phyloP scores from a whole-genome alignment of 495 filamentous ascomycete species.

The Hyphodiscus hymeniophilus region DNA sequence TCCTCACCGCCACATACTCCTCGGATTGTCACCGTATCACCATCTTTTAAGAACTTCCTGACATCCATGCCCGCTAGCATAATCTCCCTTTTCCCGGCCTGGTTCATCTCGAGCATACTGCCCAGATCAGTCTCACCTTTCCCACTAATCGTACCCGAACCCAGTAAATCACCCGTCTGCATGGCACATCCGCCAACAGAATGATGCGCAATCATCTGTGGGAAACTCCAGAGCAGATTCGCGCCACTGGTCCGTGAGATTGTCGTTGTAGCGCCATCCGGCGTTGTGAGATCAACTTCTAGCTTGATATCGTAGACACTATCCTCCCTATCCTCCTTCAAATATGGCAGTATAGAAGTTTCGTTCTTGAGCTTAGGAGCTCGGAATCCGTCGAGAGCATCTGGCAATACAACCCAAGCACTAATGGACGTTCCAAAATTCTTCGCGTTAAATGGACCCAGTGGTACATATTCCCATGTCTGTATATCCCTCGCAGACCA shows the following conservation, averaged over 20 bases:
- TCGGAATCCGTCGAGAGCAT: constrained; percentile 68
- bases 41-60: constrained; percentile 75
- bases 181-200: constrained; percentile 78
- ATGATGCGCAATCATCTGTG: constrained; percentile 93
- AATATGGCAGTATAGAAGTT: constrained; percentile 56
- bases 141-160: constrained; percentile 86
- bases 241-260: constrained; percentile 56
- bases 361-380: constrained; percentile 52
- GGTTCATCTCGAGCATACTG: constrained; percentile 75
- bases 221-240: constrained; percentile 84
- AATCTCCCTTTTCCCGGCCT: constrained; percentile 54
- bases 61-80: constrained; percentile 61
- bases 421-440: constrained; percentile 89
- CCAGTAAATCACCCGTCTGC: constrained; percentile 74
- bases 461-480: constrained; percentile 78
- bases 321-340: constrained; percentile 55
- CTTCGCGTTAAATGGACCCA: constrained; percentile 86
- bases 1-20: constrained; percentile 54
- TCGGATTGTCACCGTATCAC: constrained; percentile 65
- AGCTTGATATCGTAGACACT: constrained; percentile 69
- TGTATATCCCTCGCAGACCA: constrained; percentile 93
- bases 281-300: constrained; percentile 58
- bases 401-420: constrained; percentile 80
- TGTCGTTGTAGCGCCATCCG: constrained; percentile 54
- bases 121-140: constrained; percentile 52